These are phyloP conservation scores for Russula olivacea DNA, from an alignment of 768 basidiomycete genomes.

Conservation along the genomic window DNA sequence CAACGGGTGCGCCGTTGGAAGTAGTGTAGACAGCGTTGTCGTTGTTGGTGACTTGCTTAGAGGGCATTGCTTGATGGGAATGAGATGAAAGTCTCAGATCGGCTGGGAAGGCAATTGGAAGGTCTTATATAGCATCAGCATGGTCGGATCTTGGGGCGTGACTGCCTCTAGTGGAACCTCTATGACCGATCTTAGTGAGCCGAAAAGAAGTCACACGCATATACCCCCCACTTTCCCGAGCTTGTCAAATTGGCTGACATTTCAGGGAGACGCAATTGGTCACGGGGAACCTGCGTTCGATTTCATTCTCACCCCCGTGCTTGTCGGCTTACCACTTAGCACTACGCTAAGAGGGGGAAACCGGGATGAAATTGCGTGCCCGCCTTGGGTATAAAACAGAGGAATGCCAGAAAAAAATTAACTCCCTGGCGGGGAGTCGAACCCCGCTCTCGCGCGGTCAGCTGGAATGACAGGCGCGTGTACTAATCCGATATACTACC, in stretches of 20 bases:
- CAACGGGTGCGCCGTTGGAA: slow-evolving; percentile 73
- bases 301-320: no score
- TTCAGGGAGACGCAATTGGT: no score
- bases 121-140: neutral
- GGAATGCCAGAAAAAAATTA: neutral
- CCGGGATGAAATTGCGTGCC: no score
- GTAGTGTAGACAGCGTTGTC: slow-evolving; percentile 74
- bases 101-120: neutral
- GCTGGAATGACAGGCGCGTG: neutral
- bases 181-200: neutral
- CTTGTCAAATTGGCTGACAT: neutral
- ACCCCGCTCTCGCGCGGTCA: slow-evolving; percentile 33
- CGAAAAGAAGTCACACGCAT: no score
- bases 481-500: slow-evolving; percentile 3
- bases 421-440: slow-evolving; percentile 34
- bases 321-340: no score
- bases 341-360: no score
- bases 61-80: slow-evolving; percentile 45
- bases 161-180: no score
- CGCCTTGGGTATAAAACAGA: no score
- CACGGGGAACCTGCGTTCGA: no score
- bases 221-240: no score
- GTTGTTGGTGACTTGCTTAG: slow-evolving; percentile 50
- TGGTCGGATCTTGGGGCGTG: neutral
- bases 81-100: neutral